Evolutionary conservation across 768 basidiomycete genomes (phyloP).

Genomic region (Collybia sordida): DNA sequence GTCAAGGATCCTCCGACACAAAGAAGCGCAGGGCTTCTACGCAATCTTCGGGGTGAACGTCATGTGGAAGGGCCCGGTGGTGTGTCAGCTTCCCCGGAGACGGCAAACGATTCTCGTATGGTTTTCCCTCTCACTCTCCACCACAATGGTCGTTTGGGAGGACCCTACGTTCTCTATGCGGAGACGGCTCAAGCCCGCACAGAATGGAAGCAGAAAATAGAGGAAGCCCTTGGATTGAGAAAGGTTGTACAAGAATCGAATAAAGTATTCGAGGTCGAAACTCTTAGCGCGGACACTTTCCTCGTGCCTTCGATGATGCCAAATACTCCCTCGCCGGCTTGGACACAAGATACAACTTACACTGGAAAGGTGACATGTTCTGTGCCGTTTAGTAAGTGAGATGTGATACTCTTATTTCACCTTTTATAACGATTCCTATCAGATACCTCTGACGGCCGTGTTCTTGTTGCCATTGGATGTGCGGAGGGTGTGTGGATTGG

Average conservation of each 20-base stretch:
- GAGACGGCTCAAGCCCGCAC: slow-evolving; percentile 71
- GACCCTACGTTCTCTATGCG: slow-evolving; percentile 84
- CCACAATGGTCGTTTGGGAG: slow-evolving; percentile 86
- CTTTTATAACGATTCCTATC: neutral
- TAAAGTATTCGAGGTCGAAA: slow-evolving; percentile 92
- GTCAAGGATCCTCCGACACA: slow-evolving; percentile 81
- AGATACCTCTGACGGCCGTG: slow-evolving; percentile 86
- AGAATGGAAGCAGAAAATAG: slow-evolving; percentile 90
- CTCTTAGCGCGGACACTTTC: slow-evolving; percentile 88
- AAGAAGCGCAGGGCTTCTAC: slow-evolving; percentile 70
- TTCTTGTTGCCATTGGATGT: slow-evolving; percentile 90
- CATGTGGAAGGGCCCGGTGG: slow-evolving; percentile 24
- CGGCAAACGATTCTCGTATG: slow-evolving; percentile 61
- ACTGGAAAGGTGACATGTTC: slow-evolving; percentile 92
- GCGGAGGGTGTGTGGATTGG: slow-evolving; percentile 98
- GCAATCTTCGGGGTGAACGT: slow-evolving; percentile 50
- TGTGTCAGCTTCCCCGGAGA: slow-evolving; percentile 31
- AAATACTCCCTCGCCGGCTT: slow-evolving; percentile 49
- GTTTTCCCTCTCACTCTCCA: slow-evolving; percentile 89
- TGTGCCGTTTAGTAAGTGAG: slow-evolving; percentile 80
- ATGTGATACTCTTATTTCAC: neutral
- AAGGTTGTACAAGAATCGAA: slow-evolving; percentile 90
- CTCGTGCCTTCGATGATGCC: slow-evolving; percentile 65
- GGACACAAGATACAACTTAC: slow-evolving; percentile 73
- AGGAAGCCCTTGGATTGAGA: slow-evolving; percentile 84